Base-by-base conservation (phyloP, 352 stramenopile genomes). In the Pythium aristosporum region DNA sequence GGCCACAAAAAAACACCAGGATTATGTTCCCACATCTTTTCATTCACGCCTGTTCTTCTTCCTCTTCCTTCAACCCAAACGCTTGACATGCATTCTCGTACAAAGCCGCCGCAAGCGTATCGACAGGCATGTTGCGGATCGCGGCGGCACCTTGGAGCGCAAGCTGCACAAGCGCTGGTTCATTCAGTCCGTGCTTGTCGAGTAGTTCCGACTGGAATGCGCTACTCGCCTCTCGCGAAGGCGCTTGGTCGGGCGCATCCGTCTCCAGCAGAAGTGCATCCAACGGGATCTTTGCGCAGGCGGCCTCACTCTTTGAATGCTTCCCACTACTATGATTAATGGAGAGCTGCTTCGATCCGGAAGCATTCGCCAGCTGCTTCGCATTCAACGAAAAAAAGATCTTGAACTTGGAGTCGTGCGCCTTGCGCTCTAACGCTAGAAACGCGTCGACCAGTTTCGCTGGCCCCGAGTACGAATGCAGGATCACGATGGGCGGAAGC, bases 341-440 rank as follows among this genome's bases (percentile, higher is more conserved):
- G 21, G 36, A 37, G 3, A 36, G 21, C 18, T 16, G 15, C 18
- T 55, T 21, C 42, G 15, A 10, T 12, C 9, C 15, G 2, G 5
- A 28, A 30, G 18, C 34, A 25, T 23, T 58, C 11, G 70, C 73
- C 50, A 91, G 61, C 47, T 92, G 81, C 66, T 86, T 88, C n/a
- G 73, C 77, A 28, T 90, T 91, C 16, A 94, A 60, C 6, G 85
- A 94, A 52, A 92, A 88, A 54, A 79, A 94, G 16, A 94, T 42
- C n/a, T 61, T 72, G 10, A 76, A 78, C 30, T 37, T 11, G 2
- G 21, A 43, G 18, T 50, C 48, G 8, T 49, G 43, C 15, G 52
- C 34, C 36, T 57, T 61, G 11, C 67, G 59, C 50, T 70, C 48
- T 43, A 91, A 61, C 2, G 69, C 68, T 2, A 87, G 50, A 49